Evolutionary conservation across 805 yeast species (phyloP), one percentile per base, ranked within the genome.

Genomic region (Saccharomycopsis fermentans): DNA sequence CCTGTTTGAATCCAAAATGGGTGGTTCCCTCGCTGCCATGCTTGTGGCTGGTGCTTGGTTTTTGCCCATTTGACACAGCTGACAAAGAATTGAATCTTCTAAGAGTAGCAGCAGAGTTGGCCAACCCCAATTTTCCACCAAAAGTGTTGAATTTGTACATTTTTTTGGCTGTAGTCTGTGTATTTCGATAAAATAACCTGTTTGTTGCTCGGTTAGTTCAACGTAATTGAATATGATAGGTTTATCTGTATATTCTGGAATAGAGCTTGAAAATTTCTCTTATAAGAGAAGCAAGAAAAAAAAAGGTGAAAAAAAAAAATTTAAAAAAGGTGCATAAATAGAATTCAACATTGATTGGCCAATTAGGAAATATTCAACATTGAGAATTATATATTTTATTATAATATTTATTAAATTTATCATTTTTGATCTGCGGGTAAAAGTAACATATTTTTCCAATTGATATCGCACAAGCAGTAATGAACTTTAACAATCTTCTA

Each of bases 1-100:
- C 96, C 3, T 92, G 87, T 65, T 83, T 82, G 70, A 83, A 90
- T 9, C 98, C 98, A 69, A 92, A 92, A 74, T 92, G 97, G 21
- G 98, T 92, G 17, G 90, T 85, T 40, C 27, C 50, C 14, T 43
- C 50, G 17, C 21, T 43, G 24, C 21, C 43, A 37, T 16, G 21
- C 8, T 16, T 37, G 16, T 43, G 12, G 12, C 14, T 3, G 9
- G n/a, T 14, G 26, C 2, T 40, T 19, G 50, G 50, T 43, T 43
- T 43, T 24, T 43, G 50, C 24, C 24, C 50, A 21, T 43, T 21
- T 16, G 17, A 21, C 2, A 2, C 29, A 21, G 24, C 50, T 11
- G 50, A 43, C 14, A 43, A 43, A 4, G 50, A 43, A 21, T 24
- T 24, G 29, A 43, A 43, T 6, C 26, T 43, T 43, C 50, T 43